Base-by-base conservation (phyloP, 345 rosid genomes). In the Corchorus capsularis region DNA sequence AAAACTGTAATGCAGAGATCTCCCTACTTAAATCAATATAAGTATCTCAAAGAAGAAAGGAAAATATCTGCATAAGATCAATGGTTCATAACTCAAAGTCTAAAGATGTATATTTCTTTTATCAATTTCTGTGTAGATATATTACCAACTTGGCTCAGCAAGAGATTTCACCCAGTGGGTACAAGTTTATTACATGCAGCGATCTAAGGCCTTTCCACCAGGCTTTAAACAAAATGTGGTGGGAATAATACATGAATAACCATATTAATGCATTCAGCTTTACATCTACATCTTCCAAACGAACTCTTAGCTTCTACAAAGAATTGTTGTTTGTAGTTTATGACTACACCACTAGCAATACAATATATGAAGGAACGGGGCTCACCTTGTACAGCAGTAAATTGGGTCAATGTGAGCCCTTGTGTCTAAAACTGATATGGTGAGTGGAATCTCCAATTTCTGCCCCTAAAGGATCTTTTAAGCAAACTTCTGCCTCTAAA, bases 331-430 rank as follows among this genome's bases (percentile, higher is more conserved):
- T 45, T 35, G 39, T 20, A 55, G 10, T 45, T 55, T 19, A 71
- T 57, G 20, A 19, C 75, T 57, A 8, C 10, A 57, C 2, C 15
- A 41, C 64, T 22, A 72, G n/a, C 53, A 72, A 72, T 27, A 27
- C 27, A 57, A 22, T 54, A 43, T 57, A 32, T 49, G 72, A 50
- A 69, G 22, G 15, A 59, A 72, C 20, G 8, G 15, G 2, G 5
- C 43, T 72, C 65, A 72, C 75, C 75, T 41, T 56, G 10, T 19
- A 13, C 64, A 17, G 32, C 60, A 34, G 8, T 54, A 54, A 35
- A 55, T 17, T 52, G 32, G 39, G 57, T 34, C 39, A 59, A 56
- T 19, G 14, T n/a, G 43, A 43, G 54, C 76, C 27, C 45, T 50
- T 69, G 11, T 15, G 39, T 17, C 17, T 22, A 27, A 27, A 32